Percentiles rank a stretch among this genome's conserved stretches.
Conservation (phyloP, 2,329 filamentous ascomycete genomes). For the Calonectria honghensis region DNA sequence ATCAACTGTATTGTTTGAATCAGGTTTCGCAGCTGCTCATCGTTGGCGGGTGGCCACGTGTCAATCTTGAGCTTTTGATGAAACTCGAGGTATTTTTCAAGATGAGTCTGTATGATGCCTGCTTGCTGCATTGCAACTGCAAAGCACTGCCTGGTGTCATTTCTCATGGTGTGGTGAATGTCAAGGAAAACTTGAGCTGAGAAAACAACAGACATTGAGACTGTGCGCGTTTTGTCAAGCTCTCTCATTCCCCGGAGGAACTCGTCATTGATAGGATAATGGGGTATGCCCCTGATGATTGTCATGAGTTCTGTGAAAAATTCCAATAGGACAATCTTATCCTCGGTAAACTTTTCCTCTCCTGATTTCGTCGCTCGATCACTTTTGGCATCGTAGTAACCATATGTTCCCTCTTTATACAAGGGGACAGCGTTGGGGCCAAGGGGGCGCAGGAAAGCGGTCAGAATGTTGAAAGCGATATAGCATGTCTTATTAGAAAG, state of each 20-base stretch:
- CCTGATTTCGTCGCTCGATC: conserved; percentile 53
- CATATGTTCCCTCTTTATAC: conserved; percentile 54
- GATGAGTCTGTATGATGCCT: background rate
- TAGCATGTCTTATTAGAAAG: conserved; percentile 50
- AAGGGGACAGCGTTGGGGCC: conserved; percentile 41
- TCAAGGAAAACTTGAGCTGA: conserved; percentile 65
- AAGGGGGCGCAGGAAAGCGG: conserved; percentile 2
- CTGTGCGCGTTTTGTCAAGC: conserved; percentile 53
- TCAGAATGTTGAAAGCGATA: conserved; percentile 42
- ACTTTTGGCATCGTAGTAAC: conserved; percentile 53
- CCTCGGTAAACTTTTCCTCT: conserved; percentile 59
- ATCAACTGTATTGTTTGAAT: background rate
- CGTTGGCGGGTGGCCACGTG: background rate
- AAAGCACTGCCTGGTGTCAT: conserved; percentile 26
- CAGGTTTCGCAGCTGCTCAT: background rate
- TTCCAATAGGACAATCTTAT: conserved; percentile 58
- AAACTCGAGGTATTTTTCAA: conserved; percentile 17
- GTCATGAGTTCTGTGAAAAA: conserved; percentile 59
- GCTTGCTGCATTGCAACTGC: conserved; percentile 40
- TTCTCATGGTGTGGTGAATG: conserved; percentile 59
- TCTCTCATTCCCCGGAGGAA: conserved; percentile 57
- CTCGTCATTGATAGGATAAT: conserved; percentile 60
- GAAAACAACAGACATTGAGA: conserved; percentile 63
- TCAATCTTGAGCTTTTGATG: background rate
- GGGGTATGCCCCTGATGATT: conserved; percentile 41